Evolutionary conservation across 2,329 filamentous ascomycete genomes (phyloP).

Genomic region (Chaetomium sp.): DNA sequence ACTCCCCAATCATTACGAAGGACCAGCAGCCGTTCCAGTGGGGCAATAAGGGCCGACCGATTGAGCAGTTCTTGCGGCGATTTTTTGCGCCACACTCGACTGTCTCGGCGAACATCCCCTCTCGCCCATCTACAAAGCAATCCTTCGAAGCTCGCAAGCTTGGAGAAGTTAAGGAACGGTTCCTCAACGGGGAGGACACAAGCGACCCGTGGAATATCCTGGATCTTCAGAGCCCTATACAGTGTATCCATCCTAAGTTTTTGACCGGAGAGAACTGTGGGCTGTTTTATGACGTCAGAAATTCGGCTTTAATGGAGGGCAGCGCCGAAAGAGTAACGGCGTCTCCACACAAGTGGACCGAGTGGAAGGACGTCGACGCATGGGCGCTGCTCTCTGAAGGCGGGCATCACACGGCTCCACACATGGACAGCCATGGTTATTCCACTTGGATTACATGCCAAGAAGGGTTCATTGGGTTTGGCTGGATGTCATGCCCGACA

Average conservation of each 20-base stretch:
- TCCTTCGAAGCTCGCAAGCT: constrained; percentile 12
- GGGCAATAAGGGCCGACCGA: constrained; percentile 6
- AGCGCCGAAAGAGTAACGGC: constrained; percentile 26
- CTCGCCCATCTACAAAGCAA: constrained; percentile 2
- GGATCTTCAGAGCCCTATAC: constrained; percentile 26
- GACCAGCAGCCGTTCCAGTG: constrained; percentile 17
- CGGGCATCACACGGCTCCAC: constrained; percentile 30
- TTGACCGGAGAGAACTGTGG: constrained; percentile 27
- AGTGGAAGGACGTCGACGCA: constrained; percentile 29
- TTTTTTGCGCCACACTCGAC: constrained; percentile 4
- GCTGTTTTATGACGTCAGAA: constrained; percentile 25
- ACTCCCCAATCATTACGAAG: constrained; percentile 15
- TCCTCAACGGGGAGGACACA: neutral
- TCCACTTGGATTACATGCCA: constrained; percentile 18
- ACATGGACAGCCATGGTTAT: constrained; percentile 31
- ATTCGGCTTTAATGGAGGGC: constrained; percentile 32
- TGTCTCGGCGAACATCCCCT: constrained; percentile 17
- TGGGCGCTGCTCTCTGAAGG: constrained; percentile 31
- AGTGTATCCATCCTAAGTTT: constrained; percentile 24
- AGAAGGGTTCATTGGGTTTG: constrained; percentile 5
- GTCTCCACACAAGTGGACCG: constrained; percentile 27
- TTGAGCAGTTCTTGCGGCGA: constrained; percentile 16
- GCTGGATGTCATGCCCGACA: constrained; percentile 27
- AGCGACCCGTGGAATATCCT: constrained; percentile 26
- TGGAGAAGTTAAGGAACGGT: constrained; percentile 9